Conservation (phyloP, 1,284 basidiomycete species). For the Ganoderma leucocontextum region DNA sequence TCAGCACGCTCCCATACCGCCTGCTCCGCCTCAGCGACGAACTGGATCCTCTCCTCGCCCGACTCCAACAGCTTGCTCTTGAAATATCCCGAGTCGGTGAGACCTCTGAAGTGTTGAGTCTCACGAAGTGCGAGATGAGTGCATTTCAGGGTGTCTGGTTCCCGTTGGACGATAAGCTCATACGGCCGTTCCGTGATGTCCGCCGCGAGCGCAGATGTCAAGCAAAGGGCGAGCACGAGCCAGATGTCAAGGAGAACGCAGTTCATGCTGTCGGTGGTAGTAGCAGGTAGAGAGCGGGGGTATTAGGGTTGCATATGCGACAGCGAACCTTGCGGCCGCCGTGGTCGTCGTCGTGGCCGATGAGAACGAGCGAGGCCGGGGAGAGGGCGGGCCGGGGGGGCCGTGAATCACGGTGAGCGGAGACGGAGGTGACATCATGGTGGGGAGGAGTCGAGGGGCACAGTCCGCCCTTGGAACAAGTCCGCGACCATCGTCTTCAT, state of each 20-base stretch:
- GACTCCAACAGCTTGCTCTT: slow-evolving; percentile 14
- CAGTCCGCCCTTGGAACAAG: neutral
- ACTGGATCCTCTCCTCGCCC: slow-evolving; percentile 35
- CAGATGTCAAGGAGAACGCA: neutral
- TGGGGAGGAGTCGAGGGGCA: neutral
- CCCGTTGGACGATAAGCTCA: slow-evolving; percentile 37
- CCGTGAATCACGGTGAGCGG: neutral
- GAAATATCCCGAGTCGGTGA: slow-evolving; percentile 23
- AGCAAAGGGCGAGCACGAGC: neutral
- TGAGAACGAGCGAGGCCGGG: slow-evolving; percentile 3
- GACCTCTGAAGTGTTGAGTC: slow-evolving; percentile 32
- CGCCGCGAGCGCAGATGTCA: neutral
- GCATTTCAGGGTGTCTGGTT: slow-evolving; percentile 27
- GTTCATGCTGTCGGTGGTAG: slow-evolving; percentile 5
- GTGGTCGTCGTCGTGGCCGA: slow-evolving; percentile 3
- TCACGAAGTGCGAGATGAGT: slow-evolving; percentile 28
- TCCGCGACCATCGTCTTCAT: slow-evolving; percentile 18
- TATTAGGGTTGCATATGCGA: neutral
- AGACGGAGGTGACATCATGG: neutral
- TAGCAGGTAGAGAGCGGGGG: neutral
- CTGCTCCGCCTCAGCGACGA: slow-evolving; percentile 28
- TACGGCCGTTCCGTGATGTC: slow-evolving; percentile 23
- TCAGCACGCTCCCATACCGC: slow-evolving; percentile 33
- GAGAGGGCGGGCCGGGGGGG: neutral
- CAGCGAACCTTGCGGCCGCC: neutral